Conservation (phyloP, 306 rosid genomes). For the Dalbergia oliveri region DNA sequence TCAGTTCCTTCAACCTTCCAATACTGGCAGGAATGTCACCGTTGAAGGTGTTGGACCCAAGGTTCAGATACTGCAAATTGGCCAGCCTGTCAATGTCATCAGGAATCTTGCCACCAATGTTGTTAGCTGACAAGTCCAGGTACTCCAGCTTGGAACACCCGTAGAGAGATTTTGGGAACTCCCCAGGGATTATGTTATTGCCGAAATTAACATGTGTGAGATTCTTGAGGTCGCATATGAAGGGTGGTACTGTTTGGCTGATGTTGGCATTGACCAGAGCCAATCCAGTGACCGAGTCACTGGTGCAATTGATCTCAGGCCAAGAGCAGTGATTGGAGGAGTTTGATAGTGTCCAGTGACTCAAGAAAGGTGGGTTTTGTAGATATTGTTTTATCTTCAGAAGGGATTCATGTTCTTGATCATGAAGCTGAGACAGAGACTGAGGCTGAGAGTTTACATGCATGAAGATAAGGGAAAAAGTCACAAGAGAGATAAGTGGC, state of each 20-base stretch:
- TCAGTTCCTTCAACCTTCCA: conserved; percentile 59
- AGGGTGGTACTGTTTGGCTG: conserved; percentile 55
- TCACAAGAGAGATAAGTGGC: conserved; percentile 23
- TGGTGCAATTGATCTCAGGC: conserved; percentile 65
- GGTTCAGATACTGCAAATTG: conserved; percentile 55
- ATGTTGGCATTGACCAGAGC: conserved; percentile 26
- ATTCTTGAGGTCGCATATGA: conserved; percentile 72
- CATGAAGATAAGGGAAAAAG: conserved; percentile 29
- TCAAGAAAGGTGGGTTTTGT: conserved; percentile 52
- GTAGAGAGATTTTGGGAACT: conserved; percentile 65
- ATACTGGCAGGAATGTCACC: conserved; percentile 67
- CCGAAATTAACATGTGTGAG: conserved; percentile 58
- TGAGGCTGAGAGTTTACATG: conserved; percentile 54
- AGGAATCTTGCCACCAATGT: conserved; percentile 60
- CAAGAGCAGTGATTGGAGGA: conserved; percentile 62
- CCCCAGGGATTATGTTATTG: conserved; percentile 49
- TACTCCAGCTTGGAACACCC: conserved; percentile 64
- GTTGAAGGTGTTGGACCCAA: conserved; percentile 55
- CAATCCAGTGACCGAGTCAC: conserved; percentile 56
- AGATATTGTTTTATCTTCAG: conserved; percentile 57
- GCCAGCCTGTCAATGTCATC: conserved; percentile 54
- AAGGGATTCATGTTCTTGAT: conserved; percentile 59
- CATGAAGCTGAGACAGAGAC: conserved; percentile 45
- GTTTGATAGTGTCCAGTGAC: conserved; percentile 63
- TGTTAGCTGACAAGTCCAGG: conserved; percentile 61